Base-by-base conservation (phyloP, 2,329 filamentous ascomycete species). In the Paecilomyces sp. region DNA sequence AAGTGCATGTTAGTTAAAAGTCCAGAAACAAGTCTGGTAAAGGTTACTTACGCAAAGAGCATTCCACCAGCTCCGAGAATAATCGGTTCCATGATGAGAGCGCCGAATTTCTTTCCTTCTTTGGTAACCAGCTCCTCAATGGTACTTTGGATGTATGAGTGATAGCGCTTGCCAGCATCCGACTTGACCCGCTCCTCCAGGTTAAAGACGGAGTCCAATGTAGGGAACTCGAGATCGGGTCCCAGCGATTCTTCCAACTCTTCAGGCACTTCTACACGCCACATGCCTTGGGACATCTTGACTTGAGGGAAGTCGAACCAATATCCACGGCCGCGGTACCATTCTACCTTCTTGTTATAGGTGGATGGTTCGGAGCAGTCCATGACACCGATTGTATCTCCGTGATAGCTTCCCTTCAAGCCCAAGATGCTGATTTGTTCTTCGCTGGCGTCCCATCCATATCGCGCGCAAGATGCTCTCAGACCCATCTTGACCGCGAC, bases 351-450 rank as follows among this genome's bases (percentile, higher is more conserved):
- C 66, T 91, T 84, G 67, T 95, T 95, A 71, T 83, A 95, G 0
- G 84, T 83, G 34, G 84, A 87, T 0, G 91, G 90, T 68, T 94
- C 90, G 0, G 89, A 86, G 57, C 86, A 89, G 71, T 94, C 90
- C 91, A 95, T 94, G 0, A 89, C 90, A 0, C 91, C 91, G 54
- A 95, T 92, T 0, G 91, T 95, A 68, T 95, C 91, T 1, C 91
- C 91, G 66, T 95, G 91, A 67, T 95, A 95, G 64, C 88, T 89
- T 0, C 90, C 90, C 69, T 88, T 89, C 9, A 95, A 76, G 0
- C 91, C 91, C 2, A 95, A 71, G 2, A 94, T 84, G 2, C 84
- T 84, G 11, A 92, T 79, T 8, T 82, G 72, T 55, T 85, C 81
- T 1, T 81, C 76, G 13, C 77, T 78, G 18, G 81, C 76, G 47